Percentiles rank a stretch among this genome's conserved stretches.
phyloP scores from a whole-genome alignment of 352 stramenopile genomes.

The Blastocystis sp. region DNA sequence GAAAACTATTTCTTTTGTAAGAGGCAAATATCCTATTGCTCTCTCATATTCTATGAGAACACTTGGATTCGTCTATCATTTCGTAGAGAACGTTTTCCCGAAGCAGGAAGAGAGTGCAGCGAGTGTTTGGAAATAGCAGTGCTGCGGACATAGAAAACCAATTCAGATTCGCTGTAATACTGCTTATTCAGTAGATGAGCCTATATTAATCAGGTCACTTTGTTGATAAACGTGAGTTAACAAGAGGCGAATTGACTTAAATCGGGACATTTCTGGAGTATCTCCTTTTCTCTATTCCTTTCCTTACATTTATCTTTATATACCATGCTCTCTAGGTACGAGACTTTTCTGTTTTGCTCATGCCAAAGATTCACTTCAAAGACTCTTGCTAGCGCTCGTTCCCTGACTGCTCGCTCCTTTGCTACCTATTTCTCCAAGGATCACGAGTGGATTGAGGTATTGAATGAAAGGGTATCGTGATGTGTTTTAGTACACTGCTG shows the following conservation, averaged over 20 bases:
- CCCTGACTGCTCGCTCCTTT: conserved; percentile 46
- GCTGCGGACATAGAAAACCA: no score
- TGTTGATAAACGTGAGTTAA: no score
- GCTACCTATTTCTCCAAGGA: conserved; percentile 61
- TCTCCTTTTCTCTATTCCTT: background rate
- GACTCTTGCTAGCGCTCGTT: conserved; percentile 24
- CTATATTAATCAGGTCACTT: no score
- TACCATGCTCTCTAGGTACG: conserved; percentile 60
- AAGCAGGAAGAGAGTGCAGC: no score
- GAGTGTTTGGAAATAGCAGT: no score
- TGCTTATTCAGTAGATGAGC: no score
- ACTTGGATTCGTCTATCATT: no score
- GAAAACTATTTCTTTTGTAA: no score
- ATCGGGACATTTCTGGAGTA: background rate
- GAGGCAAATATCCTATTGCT: no score
- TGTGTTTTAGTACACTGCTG: conserved; percentile 51
- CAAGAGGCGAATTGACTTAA: background rate
- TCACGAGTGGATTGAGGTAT: conserved; percentile 61
- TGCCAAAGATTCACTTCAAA: conserved; percentile 52
- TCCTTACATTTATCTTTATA: background rate
- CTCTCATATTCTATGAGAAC: no score
- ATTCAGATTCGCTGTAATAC: no score
- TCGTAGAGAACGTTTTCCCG: no score
- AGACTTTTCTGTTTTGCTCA: background rate
- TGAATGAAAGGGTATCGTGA: background rate